Conservation (phyloP, 2,329 filamentous ascomycete genomes). For the Sporothrix sp. region DNA sequence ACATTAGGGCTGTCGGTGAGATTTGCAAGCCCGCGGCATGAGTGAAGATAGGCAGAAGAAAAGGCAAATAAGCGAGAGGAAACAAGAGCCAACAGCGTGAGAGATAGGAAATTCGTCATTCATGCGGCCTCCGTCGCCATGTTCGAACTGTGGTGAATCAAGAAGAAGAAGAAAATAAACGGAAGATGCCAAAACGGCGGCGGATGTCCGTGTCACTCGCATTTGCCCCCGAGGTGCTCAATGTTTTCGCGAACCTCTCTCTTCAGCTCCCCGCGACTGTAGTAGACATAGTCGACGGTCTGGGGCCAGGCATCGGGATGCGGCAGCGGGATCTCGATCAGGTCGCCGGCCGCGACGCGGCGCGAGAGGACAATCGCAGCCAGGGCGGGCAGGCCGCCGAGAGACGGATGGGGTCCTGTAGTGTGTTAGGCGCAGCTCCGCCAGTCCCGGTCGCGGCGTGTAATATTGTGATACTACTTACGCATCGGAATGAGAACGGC, state of each 20-base stretch:
- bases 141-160: neutral
- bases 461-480: conserved; percentile 25
- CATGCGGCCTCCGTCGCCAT: conserved; percentile 3
- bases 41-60: neutral
- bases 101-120: conserved; percentile 3
- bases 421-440: neutral
- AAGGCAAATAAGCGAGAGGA: neutral
- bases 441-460: no score
- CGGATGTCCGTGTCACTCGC: neutral
- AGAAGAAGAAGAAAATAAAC: neutral
- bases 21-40: neutral
- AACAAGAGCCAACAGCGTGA: neutral
- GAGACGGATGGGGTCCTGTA: conserved; percentile 39
- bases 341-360: conserved; percentile 41
- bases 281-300: conserved; percentile 47
- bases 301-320: conserved; percentile 46
- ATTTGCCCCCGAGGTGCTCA: conserved; percentile 42
- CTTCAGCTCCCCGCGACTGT: conserved; percentile 36
- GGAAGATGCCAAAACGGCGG: neutral
- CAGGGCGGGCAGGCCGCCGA: conserved; percentile 42
- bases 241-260: conserved; percentile 43
- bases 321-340: conserved; percentile 48
- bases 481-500: conserved; percentile 35
- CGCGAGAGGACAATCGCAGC: conserved; percentile 46
- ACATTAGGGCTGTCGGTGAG: neutral